phyloP scores from a whole-genome alignment of 305 asterid species.

The Solanum hybrid region DNA sequence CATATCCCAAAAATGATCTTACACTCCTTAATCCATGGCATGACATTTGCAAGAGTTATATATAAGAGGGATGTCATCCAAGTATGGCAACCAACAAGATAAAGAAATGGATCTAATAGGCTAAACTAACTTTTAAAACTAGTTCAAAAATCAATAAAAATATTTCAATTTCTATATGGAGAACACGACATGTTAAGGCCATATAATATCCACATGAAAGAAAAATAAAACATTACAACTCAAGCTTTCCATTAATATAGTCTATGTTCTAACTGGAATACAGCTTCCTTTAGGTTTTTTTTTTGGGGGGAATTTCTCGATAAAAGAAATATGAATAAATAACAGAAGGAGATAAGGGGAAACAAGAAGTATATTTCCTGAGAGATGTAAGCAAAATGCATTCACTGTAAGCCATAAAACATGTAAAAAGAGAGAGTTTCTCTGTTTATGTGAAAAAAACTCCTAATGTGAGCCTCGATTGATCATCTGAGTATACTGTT shows the following conservation, averaged over 20 bases:
- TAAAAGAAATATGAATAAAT: not conserved
- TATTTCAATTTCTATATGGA: not conserved
- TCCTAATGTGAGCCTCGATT: constrained; percentile 29
- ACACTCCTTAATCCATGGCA: not conserved
- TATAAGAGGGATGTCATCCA: not conserved
- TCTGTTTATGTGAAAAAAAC: not conserved
- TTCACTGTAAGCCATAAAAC: not conserved
- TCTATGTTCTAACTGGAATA: not conserved
- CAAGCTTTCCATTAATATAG: not conserved
- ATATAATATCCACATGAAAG: not conserved
- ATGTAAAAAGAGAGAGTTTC: not conserved
- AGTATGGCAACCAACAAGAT: not conserved
- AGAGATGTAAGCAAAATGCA: not conserved
- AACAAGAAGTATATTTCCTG: not conserved
- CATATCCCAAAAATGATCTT: not conserved
- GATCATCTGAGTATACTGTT: constrained; percentile 48
- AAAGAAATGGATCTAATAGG: not conserved
- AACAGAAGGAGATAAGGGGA: not conserved
- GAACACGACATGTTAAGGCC: not conserved
- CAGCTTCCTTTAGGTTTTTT: not conserved
- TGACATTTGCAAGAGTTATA: not conserved
- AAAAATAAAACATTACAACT: not conserved
- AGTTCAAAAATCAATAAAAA: no score
- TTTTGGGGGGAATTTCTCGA: not conserved
- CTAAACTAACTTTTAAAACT: not conserved